phyloP scores from a whole-genome alignment of 2,329 filamentous ascomycete species.

The Xylaria sp. region DNA sequence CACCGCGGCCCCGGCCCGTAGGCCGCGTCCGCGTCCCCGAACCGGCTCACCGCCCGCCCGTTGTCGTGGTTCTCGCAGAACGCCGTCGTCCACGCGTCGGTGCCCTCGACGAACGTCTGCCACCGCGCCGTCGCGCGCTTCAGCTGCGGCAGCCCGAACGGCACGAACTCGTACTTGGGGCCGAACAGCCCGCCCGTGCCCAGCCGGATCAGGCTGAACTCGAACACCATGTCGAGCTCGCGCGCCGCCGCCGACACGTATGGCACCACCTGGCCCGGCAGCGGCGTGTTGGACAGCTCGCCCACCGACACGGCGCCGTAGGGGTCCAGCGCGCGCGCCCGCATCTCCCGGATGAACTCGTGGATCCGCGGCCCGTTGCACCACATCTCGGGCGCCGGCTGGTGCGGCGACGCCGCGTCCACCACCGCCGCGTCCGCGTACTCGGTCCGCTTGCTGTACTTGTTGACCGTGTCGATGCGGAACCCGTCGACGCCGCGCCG shows the following conservation, averaged over 20 bases:
- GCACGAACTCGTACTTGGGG: constrained; percentile 53
- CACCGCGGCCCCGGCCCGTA: constrained; percentile 48
- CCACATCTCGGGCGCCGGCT: constrained; percentile 53
- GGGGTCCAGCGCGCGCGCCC: constrained; percentile 51
- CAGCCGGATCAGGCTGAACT: constrained; percentile 59
- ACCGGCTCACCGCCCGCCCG: constrained; percentile 59
- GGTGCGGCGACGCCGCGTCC: constrained; percentile 42
- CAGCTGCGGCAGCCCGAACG: constrained; percentile 48
- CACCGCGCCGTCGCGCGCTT: constrained; percentile 49
- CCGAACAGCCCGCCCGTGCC: constrained; percentile 51
- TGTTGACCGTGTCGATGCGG: constrained; percentile 70
- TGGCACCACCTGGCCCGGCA: constrained; percentile 53
- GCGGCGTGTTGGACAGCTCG: constrained; percentile 60
- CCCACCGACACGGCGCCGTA: constrained; percentile 66
- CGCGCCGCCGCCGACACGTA: constrained; percentile 57
- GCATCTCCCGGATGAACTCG: constrained; percentile 64
- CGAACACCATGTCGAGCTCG: constrained; percentile 65
- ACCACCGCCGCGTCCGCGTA: constrained; percentile 57
- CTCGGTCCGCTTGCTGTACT: constrained; percentile 63
- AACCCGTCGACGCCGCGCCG: constrained; percentile 68
- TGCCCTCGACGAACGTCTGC: constrained; percentile 53
- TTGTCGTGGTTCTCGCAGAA: constrained; percentile 70
- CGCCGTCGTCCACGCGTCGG: constrained; percentile 59
- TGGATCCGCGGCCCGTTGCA: constrained; percentile 65
- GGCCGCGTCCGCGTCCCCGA: too few species aligned